These are phyloP conservation scores for Fusarium begoniae DNA, from an alignment of 2,329 filamentous ascomycete species.

Conservation along the genomic window DNA sequence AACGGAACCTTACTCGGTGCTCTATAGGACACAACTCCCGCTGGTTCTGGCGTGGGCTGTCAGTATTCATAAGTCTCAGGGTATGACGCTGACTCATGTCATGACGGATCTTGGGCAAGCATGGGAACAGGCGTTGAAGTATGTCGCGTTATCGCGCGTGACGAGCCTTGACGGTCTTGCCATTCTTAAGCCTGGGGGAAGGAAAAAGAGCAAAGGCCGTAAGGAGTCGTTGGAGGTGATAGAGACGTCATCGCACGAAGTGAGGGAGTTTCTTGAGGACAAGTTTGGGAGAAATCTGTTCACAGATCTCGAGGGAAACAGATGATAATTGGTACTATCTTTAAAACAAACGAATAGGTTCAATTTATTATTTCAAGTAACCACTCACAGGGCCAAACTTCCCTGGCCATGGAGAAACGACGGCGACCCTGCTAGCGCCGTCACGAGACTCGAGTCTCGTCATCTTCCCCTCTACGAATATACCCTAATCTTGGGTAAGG, in stretches of 20 bases:
- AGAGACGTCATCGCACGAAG: neutral
- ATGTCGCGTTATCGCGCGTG: conserved; percentile 54
- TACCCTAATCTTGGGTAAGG: conserved; percentile 4
- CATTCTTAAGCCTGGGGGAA: neutral
- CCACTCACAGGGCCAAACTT: neutral
- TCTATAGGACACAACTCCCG: conserved; percentile 69
- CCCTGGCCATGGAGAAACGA: neutral
- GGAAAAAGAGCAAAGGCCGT: rapidly evolving
- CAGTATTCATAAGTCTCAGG: conserved; percentile 70
- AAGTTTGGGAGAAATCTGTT: neutral
- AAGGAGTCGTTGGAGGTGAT: neutral
- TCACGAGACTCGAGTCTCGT: rapidly evolving
- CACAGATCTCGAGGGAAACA: neutral
- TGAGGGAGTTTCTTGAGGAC: neutral
- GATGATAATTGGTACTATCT: neutral
- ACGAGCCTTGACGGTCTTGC: conserved; percentile 29
- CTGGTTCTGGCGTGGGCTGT: conserved; percentile 69
- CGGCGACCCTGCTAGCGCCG: rapidly evolving
- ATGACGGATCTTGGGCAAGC: conserved; percentile 61
- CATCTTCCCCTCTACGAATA: neutral
- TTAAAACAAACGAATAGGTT: rapidly evolving
- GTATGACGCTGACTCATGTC: conserved; percentile 68
- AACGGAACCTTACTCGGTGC: conserved; percentile 54
- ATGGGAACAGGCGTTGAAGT: conserved; percentile 68
- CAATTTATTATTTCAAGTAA: neutral